These are phyloP conservation scores for Termitomyces sp. DNA, from an alignment of 768 basidiomycete species.

Conservation along the genomic window DNA sequence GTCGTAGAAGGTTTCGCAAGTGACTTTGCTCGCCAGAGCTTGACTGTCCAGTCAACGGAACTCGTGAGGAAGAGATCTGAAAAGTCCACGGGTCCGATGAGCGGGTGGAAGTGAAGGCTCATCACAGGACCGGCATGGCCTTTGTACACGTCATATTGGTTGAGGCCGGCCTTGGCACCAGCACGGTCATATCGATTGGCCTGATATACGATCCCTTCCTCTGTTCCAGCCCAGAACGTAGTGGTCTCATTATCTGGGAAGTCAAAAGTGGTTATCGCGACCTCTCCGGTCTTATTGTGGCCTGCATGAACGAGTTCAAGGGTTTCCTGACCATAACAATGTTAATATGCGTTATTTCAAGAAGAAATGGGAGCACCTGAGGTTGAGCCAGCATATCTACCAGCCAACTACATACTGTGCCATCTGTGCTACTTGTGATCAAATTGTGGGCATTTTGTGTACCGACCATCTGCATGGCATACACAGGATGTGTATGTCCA, in stretches of 20 bases:
- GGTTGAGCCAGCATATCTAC: slow-evolving; percentile 99
- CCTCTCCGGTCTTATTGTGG: slow-evolving; percentile 96
- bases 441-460: slow-evolving; percentile 98
- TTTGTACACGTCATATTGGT: slow-evolving; percentile 88
- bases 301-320: slow-evolving; percentile 84
- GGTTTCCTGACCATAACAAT: slow-evolving; percentile 62
- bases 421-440: slow-evolving; percentile 95
- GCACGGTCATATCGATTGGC: slow-evolving; percentile 97
- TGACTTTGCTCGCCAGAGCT: slow-evolving; percentile 87
- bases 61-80: slow-evolving; percentile 91
- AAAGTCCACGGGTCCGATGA: slow-evolving; percentile 88
- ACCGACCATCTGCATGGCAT: slow-evolving; percentile 97
- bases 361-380: slow-evolving; percentile 48
- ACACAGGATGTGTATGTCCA: slow-evolving; percentile 98
- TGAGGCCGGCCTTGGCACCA: slow-evolving; percentile 92
- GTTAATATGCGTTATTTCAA: neutral
- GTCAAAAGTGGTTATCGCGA: slow-evolving; percentile 88
- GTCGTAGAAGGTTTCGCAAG: slow-evolving; percentile 67
- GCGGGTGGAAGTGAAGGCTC: slow-evolving; percentile 92
- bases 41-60: slow-evolving; percentile 97
- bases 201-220: slow-evolving; percentile 96
- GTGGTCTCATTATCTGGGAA: slow-evolving; percentile 97
- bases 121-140: slow-evolving; percentile 93
- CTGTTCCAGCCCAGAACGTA: slow-evolving; percentile 96
- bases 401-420: slow-evolving; percentile 95